Evolutionary conservation across 2,329 filamentous ascomycete genomes (phyloP).

Genomic region (Microascus cirrosus): DNA sequence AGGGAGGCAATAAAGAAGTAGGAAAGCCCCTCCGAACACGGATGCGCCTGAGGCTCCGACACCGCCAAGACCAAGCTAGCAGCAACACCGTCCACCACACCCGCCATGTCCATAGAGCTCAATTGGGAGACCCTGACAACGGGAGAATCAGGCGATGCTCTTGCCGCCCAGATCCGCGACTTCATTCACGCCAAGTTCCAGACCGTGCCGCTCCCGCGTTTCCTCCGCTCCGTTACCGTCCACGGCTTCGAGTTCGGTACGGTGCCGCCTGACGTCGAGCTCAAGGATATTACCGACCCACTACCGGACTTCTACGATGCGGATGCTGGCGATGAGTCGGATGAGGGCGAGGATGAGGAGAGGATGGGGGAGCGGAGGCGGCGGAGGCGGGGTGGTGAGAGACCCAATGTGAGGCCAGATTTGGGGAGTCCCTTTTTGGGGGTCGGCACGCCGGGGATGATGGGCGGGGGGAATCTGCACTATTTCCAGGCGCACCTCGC

Average conservation of each 20-base stretch:
- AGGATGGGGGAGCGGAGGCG: constrained; percentile 8
- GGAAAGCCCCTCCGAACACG: no score
- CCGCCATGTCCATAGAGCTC: constrained; percentile 85
- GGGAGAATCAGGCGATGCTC: constrained; percentile 73
- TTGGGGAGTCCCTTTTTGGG: constrained; percentile 46
- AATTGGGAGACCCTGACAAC: constrained; percentile 90
- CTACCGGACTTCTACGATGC: constrained; percentile 94
- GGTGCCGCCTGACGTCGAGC: constrained; percentile 71
- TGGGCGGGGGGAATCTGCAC: constrained; percentile 65
- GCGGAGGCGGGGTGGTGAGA: not conserved
- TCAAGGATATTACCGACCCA: constrained; percentile 95
- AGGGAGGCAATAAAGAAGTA: no score
- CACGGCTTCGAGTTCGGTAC: constrained; percentile 89
- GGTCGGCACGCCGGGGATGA: constrained; percentile 49
- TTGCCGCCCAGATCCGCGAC: constrained; percentile 76
- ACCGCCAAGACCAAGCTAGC: not conserved
- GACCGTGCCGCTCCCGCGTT: constrained; percentile 77
- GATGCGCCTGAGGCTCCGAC: not conserved
- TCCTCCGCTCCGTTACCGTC: constrained; percentile 92
- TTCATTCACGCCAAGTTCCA: constrained; percentile 98
- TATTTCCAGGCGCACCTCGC: constrained; percentile 75
- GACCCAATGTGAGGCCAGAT: constrained; percentile 18
- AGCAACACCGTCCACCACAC: not conserved
- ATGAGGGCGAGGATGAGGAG: constrained; percentile 23
- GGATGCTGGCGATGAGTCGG: constrained; percentile 42